Conservation (phyloP, 2,329 filamentous ascomycete species). For the Ustilaginoidea virens region DNA sequence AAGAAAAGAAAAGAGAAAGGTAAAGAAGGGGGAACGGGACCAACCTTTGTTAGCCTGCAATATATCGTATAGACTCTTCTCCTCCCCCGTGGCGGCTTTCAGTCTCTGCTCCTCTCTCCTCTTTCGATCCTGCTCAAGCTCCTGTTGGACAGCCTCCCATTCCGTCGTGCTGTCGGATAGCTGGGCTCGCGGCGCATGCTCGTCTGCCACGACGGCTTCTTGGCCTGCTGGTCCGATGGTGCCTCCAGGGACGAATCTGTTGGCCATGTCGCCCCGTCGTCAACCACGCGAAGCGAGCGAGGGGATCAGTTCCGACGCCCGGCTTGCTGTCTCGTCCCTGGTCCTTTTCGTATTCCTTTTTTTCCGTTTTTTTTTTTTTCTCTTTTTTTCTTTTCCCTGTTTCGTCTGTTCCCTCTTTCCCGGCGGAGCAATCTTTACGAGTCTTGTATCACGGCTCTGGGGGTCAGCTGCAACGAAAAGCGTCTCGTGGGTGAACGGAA, state of each 20-base stretch:
- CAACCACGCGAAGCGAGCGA: neutral
- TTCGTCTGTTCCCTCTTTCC: no score
- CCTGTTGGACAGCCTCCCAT: constrained; percentile 49
- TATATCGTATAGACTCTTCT: constrained; percentile 56
- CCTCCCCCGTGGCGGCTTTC: constrained; percentile 24
- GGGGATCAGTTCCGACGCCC: no score
- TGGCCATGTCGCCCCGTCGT: constrained; percentile 24
- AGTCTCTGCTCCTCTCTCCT: constrained; percentile 35
- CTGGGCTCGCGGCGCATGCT: neutral
- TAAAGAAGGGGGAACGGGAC: constrained; percentile 1
- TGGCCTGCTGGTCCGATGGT: constrained; percentile 23
- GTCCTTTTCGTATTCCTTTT: no score
- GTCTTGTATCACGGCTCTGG: no score
- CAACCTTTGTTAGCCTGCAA: constrained; percentile 73
- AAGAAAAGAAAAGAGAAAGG: neutral
- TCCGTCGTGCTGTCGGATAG: constrained; percentile 21
- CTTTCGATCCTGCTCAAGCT: constrained; percentile 45
- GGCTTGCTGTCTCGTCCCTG: no score
- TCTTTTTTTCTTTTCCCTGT: no score
- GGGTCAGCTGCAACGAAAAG: no score
- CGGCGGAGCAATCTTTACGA: no score
- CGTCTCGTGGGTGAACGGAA: no score
- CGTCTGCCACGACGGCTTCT: constrained; percentile 10
- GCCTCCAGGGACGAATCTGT: constrained; percentile 40
- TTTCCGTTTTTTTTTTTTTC: no score